These are phyloP conservation scores for Russula foetens DNA, from an alignment of 768 basidiomycete genomes.

Conservation along the genomic window DNA sequence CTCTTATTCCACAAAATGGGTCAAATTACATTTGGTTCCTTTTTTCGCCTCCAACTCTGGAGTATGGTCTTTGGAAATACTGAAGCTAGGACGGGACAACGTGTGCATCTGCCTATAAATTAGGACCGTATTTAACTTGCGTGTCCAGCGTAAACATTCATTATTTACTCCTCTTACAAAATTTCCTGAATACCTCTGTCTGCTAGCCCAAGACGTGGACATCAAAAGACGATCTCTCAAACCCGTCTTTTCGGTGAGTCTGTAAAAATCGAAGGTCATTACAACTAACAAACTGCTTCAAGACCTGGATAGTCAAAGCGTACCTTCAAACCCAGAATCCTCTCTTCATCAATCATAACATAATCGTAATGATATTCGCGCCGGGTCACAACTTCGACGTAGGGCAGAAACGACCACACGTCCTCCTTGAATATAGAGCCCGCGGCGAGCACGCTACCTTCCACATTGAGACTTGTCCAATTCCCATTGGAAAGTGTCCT, in stretches of 20 bases:
- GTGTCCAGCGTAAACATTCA: too few species aligned
- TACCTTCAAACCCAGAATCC: conserved; percentile 26
- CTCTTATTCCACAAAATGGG: too few species aligned
- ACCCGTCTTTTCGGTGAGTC: conserved; percentile 3
- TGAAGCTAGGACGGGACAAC: too few species aligned
- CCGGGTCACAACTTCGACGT: conserved; percentile 21
- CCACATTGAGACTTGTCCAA: neutral
- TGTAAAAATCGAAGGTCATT: neutral
- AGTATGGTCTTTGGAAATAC: too few species aligned
- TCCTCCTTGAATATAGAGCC: conserved; percentile 17
- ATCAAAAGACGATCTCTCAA: conserved; percentile 12
- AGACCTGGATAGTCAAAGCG: too few species aligned
- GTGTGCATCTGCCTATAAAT: too few species aligned
- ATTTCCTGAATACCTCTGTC: too few species aligned
- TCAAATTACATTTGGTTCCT: too few species aligned
- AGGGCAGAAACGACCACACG: conserved; percentile 22
- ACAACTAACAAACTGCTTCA: neutral
- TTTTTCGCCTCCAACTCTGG: too few species aligned
- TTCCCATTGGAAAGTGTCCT: neutral
- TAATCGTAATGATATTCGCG: conserved; percentile 20
- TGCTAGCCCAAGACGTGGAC: conserved; percentile 15
- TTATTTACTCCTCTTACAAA: too few species aligned
- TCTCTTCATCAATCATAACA: conserved; percentile 26
- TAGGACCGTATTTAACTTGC: too few species aligned
- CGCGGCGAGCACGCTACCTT: neutral